These are phyloP conservation scores for Neoboletus magnificus DNA, from an alignment of 768 basidiomycete species.

Conservation along the genomic window DNA sequence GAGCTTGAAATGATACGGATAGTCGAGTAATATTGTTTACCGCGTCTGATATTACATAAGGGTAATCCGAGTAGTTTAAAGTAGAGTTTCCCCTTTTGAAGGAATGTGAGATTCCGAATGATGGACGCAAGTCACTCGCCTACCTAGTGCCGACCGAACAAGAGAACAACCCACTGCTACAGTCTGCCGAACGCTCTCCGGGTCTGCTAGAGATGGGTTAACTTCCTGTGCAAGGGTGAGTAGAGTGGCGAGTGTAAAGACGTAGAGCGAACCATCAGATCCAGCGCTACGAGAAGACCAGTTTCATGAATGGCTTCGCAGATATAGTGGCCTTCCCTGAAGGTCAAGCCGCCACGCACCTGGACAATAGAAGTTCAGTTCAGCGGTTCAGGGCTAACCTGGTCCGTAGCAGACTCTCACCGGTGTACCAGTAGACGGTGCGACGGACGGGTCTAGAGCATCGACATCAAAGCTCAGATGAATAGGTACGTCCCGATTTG, in stretches of 20 bases:
- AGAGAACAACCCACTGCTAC: conserved; percentile 88
- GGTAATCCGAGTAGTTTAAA: conserved; percentile 15
- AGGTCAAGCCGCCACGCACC: conserved; percentile 93
- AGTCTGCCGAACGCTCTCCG: conserved; percentile 74
- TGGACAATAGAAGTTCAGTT: conserved; percentile 22
- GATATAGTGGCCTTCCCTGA: conserved; percentile 98
- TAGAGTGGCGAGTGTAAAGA: background rate
- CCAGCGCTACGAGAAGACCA: conserved; percentile 85
- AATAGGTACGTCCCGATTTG: conserved; percentile 76
- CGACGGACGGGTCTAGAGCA: conserved; percentile 89
- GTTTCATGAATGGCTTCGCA: conserved; percentile 93
- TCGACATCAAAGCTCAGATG: conserved; percentile 98
- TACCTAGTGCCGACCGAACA: conserved; percentile 78
- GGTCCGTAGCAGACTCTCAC: conserved; percentile 38
- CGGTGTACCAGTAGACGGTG: conserved; percentile 93
- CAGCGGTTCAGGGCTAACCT: background rate
- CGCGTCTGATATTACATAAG: background rate
- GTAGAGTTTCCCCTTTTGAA: conserved; percentile 32
- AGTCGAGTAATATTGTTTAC: background rate
- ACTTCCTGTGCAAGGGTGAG: conserved; percentile 64
- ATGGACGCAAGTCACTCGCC: conserved; percentile 20
- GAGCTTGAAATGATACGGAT: background rate
- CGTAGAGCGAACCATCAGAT: conserved; percentile 74
- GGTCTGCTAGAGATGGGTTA: conserved; percentile 87
- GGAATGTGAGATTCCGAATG: conserved; percentile 4